Evolutionary conservation across 306 rosid species (phyloP).

Genomic region (Albizia julibrissin): DNA sequence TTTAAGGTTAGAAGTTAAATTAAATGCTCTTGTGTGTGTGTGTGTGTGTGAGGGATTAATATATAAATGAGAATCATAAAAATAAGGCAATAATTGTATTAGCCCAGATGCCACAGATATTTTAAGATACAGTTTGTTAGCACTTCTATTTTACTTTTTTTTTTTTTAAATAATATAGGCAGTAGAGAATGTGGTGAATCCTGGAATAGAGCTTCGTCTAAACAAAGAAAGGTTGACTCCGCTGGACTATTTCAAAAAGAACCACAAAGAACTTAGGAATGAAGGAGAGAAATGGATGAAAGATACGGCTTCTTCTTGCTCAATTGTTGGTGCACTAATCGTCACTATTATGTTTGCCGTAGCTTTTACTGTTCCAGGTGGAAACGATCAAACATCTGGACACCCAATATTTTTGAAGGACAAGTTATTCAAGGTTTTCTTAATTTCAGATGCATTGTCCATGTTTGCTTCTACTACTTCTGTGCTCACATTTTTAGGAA

Average conservation of each 20-base stretch:
- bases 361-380: background rate
- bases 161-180: background rate
- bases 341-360: background rate
- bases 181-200: background rate
- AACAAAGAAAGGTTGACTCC: background rate
- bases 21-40: background rate
- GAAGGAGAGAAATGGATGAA: background rate
- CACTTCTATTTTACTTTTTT: background rate
- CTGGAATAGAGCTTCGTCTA: background rate
- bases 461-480: background rate
- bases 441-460: background rate
- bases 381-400: background rate
- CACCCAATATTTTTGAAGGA: background rate
- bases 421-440: background rate
- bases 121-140: background rate
- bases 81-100: no score
- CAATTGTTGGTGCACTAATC: background rate
- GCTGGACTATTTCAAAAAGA: background rate
- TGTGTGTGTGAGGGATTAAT: background rate
- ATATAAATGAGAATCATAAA: no score
- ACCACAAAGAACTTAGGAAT: background rate
- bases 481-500: background rate
- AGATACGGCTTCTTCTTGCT: background rate
- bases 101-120: background rate
- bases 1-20: background rate